Evolutionary conservation across 306 rosid species (phyloP), one percentile per base, ranked within the genome.

Genomic region (Ammopiptanthus mongolicus): DNA sequence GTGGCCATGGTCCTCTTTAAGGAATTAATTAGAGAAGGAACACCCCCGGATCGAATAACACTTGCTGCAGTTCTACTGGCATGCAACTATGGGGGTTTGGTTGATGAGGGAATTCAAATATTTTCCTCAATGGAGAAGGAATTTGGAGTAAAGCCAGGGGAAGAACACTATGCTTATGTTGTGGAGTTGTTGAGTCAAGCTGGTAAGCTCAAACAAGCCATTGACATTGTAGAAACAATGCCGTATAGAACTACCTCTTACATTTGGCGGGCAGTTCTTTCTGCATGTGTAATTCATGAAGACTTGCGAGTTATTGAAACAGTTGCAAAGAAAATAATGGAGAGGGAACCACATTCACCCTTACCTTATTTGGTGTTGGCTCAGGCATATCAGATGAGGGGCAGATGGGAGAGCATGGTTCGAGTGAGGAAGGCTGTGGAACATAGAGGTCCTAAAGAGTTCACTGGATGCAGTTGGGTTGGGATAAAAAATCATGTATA

Each of bases 331-430:
- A 83, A 41, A 83, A 80, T 91, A 85, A 84, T 87, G 71, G 87
- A 84, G 79, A 74, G 73, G 59, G 91, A 84, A 51, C 89, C 91
- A 7, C 78, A 81, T 2, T 80, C 84, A 65, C 58, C 83, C 65
- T 67, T 91, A 37, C 98, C 96, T 34, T 88, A 88, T 81, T 33
- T 79, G 57, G 89, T 86, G 37, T 75, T 89, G 79, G 89, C 89
- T 65, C 82, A 59, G 47, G 86, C 83, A 47, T 93, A 88, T 84
- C 84, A 78, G 63, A 80, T 83, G 81, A 84, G 86, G 71, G 92
- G 91, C 53, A 78, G 67, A 79, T 93, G 98, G 98, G 96, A 93
- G 86, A 86, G 92, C 71, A 67, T 79, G 67, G 79, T 91, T 81
- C 86, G 90, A 34, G 81, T 84, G 62, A 89, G 84, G 65, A 87